Evolutionary conservation across 805 yeast species (phyloP).

Genomic region (Kuraishia borneana): DNA sequence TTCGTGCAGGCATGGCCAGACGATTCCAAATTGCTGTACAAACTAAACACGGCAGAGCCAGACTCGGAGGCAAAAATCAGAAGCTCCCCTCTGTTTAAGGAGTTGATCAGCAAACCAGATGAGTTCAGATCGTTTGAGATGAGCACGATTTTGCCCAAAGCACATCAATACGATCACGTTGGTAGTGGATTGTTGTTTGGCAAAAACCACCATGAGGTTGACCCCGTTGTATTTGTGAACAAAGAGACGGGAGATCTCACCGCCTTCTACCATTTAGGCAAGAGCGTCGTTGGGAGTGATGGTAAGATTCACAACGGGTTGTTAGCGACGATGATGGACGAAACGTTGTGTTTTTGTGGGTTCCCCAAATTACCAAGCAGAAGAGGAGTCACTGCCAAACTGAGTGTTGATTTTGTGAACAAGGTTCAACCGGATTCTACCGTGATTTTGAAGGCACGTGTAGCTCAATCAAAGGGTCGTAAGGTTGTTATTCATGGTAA

Average conservation of each 20-base stretch:
- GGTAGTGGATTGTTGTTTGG: constrained; percentile 67
- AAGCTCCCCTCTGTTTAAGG: constrained; percentile 14
- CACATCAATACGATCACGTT: constrained; percentile 53
- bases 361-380: constrained; percentile 70
- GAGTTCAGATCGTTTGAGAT: constrained; percentile 11
- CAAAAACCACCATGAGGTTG: constrained; percentile 55
- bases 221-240: constrained; percentile 59
- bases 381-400: constrained; percentile 81
- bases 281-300: constrained; percentile 50
- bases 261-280: constrained; percentile 65
- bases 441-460: constrained; percentile 57
- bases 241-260: constrained; percentile 38
- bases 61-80: constrained; percentile 16
- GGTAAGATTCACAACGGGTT: constrained; percentile 78
- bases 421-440: constrained; percentile 52
- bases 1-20: constrained; percentile 21
- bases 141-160: constrained; percentile 40
- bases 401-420: constrained; percentile 51
- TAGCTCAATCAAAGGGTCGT: constrained; percentile 59
- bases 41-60: constrained; percentile 9
- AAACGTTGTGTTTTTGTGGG: constrained; percentile 77
- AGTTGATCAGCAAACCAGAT: neutral
- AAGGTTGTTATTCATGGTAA: constrained; percentile 71
- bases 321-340: constrained; percentile 71
- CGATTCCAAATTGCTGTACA: constrained; percentile 5